A percentile compares a stretch with the other conserved stretches of the same genome.
phyloP scores from a whole-genome alignment of 768 basidiomycete species.

The Boletus insuetus region DNA sequence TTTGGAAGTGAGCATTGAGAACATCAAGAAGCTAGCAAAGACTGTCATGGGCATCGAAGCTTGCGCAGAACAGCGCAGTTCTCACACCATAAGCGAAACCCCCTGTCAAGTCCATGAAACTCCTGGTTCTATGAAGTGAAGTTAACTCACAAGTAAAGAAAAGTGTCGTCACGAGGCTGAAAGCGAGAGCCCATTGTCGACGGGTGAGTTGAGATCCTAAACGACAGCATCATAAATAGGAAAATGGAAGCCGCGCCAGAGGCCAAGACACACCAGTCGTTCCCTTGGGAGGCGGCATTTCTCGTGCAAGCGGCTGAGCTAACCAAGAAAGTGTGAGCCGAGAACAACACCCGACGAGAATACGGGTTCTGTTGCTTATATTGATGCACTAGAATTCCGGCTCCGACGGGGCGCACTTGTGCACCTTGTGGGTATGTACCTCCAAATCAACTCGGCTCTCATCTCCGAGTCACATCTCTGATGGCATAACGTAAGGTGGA shows the following conservation, averaged over 20 bases:
- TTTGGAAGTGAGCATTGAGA: conserved; percentile 72
- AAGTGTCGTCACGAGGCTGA: conserved; percentile 66
- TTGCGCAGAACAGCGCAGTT: neutral
- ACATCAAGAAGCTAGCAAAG: conserved; percentile 57
- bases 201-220: conserved; percentile 41
- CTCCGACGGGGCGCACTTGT: neutral
- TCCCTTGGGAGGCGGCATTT: conserved; percentile 39
- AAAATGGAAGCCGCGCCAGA: neutral
- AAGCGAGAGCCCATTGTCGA: conserved; percentile 54
- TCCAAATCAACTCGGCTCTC: neutral
- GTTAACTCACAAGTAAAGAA: conserved; percentile 64
- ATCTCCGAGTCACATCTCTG: no score
- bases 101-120: conserved; percentile 36
- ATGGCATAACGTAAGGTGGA: neutral
- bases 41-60: conserved; percentile 17
- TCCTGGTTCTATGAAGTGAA: neutral
- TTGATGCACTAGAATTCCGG: conserved; percentile 1
- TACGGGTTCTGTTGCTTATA: conserved; percentile 12
- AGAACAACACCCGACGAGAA: conserved; percentile 1
- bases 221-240: neutral
- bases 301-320: neutral
- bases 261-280: conserved; percentile 37
- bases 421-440: neutral
- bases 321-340: conserved; percentile 1
- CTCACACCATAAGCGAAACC: conserved; percentile 67